These are phyloP conservation scores for Podaxis carcinomalis DNA, from an alignment of 768 basidiomycete species.

Conservation along the genomic window DNA sequence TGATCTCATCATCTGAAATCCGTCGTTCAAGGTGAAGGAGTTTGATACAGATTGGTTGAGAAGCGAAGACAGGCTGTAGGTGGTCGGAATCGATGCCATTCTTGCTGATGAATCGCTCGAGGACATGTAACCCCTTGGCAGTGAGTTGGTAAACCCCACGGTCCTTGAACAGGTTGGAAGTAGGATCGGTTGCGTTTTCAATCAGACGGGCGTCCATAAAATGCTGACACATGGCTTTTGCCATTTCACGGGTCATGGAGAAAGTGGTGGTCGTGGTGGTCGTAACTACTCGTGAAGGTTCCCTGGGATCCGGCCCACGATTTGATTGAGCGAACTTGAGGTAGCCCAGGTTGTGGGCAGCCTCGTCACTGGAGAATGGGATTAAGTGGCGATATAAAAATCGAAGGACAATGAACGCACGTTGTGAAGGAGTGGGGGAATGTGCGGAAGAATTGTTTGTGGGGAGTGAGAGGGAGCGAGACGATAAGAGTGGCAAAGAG, in stretches of 20 bases:
- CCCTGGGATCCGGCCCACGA: constrained; percentile 96
- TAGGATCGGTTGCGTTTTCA: constrained; percentile 91
- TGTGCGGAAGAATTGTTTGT: constrained; percentile 95
- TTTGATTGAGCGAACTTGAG: constrained; percentile 99
- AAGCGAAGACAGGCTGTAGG: constrained; percentile 81
- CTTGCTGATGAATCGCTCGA: constrained; percentile 99
- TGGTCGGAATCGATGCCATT: constrained; percentile 97
- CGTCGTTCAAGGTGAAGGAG: constrained; percentile 94
- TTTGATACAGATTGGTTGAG: constrained; percentile 96
- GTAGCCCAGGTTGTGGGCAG: constrained; percentile 86
- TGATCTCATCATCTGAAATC: constrained; percentile 93
- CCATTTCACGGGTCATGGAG: constrained; percentile 99
- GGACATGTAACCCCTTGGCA: constrained; percentile 96
- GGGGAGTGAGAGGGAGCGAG: constrained; percentile 80
- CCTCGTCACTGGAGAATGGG: constrained; percentile 73
- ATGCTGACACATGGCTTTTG: constrained; percentile 99
- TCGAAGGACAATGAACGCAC: constrained; percentile 44
- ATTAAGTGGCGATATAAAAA: constrained; percentile 12
- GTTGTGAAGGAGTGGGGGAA: constrained; percentile 95
- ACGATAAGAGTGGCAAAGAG: constrained; percentile 96
- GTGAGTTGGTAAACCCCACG: constrained; percentile 94
- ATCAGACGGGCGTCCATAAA: constrained; percentile 99
- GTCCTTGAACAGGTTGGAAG: constrained; percentile 92
- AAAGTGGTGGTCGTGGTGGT: constrained; percentile 99
- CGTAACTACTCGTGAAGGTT: constrained; percentile 96